A percentile compares a stretch with the other conserved stretches of the same genome.
Evolutionary conservation across 2,329 filamentous ascomycete genomes (phyloP).

Genomic region (Cercospora sp.): DNA sequence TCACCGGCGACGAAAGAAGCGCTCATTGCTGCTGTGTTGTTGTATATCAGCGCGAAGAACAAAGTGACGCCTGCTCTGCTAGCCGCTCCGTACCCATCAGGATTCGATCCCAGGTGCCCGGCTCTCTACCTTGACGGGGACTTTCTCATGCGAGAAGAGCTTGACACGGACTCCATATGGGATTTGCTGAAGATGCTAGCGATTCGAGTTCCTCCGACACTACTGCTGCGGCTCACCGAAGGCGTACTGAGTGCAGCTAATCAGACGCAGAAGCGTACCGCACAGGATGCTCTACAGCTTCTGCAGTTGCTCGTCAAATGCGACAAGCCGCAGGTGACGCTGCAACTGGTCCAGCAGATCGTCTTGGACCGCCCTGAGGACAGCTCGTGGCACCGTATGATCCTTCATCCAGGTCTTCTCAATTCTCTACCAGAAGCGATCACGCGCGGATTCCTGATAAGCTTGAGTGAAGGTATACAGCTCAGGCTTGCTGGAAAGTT

Average conservation of each 20-base stretch:
- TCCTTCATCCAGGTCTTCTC: slow-evolving; percentile 40
- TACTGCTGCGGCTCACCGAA: slow-evolving; percentile 19
- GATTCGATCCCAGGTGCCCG: slow-evolving; percentile 36
- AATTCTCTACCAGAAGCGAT: slow-evolving; percentile 37
- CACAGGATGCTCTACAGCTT: slow-evolving; percentile 14
- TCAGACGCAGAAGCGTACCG: not conserved
- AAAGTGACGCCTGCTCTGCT: slow-evolving; percentile 29
- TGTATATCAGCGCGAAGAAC: slow-evolving; percentile 36
- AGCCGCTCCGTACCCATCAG: slow-evolving; percentile 32
- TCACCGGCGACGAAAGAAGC: slow-evolving; percentile 35
- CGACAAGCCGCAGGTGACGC: slow-evolving; percentile 18
- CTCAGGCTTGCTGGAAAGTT: slow-evolving; percentile 33
- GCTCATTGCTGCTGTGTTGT: slow-evolving; percentile 37
- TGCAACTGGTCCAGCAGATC: slow-evolving; percentile 17
- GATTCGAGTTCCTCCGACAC: slow-evolving; percentile 16
- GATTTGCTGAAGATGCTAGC: not conserved
- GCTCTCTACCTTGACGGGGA: slow-evolving; percentile 39
- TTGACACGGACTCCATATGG: slow-evolving; percentile 6
- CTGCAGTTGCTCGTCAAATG: slow-evolving; percentile 16
- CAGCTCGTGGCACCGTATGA: slow-evolving; percentile 46
- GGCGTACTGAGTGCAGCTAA: slow-evolving; percentile 4
- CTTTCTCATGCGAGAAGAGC: slow-evolving; percentile 31
- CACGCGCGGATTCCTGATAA: slow-evolving; percentile 34
- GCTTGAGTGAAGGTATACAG: slow-evolving; percentile 38
- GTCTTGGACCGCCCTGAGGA: slow-evolving; percentile 31